Evolutionary conservation across 176 grass and related monocot species (phyloP), one percentile per base, ranked within the genome.

Genomic region (Juncus inflexus): DNA sequence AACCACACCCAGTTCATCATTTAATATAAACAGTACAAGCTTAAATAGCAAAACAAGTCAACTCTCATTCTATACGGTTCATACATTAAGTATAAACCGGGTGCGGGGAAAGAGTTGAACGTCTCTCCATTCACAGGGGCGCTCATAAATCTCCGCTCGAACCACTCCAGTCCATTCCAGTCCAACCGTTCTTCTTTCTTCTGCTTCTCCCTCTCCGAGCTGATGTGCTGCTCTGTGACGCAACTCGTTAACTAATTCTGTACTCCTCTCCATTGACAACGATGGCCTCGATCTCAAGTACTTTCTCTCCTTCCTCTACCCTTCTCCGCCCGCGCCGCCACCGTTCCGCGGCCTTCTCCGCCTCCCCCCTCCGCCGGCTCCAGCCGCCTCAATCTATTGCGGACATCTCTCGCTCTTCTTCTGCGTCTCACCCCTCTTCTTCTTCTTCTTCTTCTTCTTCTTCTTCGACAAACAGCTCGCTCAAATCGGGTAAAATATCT

Each of bases 371-470:
- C 77, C 86, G 79, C 78, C 72, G 72, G 68, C 80, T 92, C 83
- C 85, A 69, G 45, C 80, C 76, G 51, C 82, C 61, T 37, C 80
- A 86, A 28, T 99, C 95, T 61, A 83, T 90, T 64, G 75, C 85
- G 7, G 86, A 90, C 84, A 61, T 90, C 36, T 78, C 85, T 56
- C 80, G 64, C 63, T 99, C 67, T 28, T 54, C 78, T 39, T 59
- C 69, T 53, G 62, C 52, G 14, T 1, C 19, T 28, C 19, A 28
- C 10, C 47, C 54, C n/a, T n/a, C n/a, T n/a, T n/a, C n/a, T n/a
- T n/a, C n/a, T n/a, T n/a, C n/a, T n/a, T n/a, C n/a, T n/a, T n/a
- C n/a, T n/a, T n/a, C n/a, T n/a, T n/a, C n/a, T n/a, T 66, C 69
- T 72, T 76, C 57, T 47, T 67, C 36, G 12, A 74, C 37, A 28